Percentiles rank a stretch among this genome's conserved stretches.
Evolutionary conservation across 2,329 filamentous ascomycete genomes (phyloP).

Genomic region (Claviceps spartinae): DNA sequence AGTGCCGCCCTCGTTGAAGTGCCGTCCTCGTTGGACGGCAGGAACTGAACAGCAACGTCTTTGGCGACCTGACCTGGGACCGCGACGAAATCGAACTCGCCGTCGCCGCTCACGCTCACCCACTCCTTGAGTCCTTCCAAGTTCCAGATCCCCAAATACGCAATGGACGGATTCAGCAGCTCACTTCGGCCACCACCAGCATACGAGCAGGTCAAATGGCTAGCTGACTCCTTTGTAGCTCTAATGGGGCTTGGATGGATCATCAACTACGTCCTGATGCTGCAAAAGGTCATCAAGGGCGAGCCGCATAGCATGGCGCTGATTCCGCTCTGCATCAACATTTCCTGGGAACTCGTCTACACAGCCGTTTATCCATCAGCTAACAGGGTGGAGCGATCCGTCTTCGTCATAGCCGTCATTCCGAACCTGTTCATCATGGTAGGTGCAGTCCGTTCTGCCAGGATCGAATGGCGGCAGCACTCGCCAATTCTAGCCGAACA

Average conservation of each 20-base stretch:
- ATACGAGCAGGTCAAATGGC: constrained; percentile 7
- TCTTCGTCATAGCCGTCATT: constrained; percentile 5
- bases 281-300: constrained; percentile 5
- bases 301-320: constrained; percentile 9
- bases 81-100: no score
- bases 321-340: constrained; percentile 9
- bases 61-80: no score
- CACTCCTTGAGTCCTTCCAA: no score
- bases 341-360: constrained; percentile 8
- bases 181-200: constrained; percentile 1
- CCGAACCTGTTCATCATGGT: constrained; percentile 8
- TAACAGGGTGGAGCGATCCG: constrained; percentile 6
- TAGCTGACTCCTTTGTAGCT: constrained; percentile 6
- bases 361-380: constrained; percentile 7
- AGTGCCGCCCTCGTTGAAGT: no score
- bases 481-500: constrained; percentile 6
- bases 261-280: constrained; percentile 8
- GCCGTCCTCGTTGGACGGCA: no score
- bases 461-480: constrained; percentile 5
- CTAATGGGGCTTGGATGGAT: constrained; percentile 9
- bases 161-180: constrained; percentile 8
- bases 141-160: not conserved
- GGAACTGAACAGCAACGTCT: no score
- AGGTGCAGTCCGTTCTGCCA: constrained; percentile 4
- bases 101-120: no score